Percentiles rank a stretch among this genome's conserved stretches.
phyloP scores from a whole-genome alignment of 2,329 filamentous ascomycete species.

The Ceratocystis cubensis region DNA sequence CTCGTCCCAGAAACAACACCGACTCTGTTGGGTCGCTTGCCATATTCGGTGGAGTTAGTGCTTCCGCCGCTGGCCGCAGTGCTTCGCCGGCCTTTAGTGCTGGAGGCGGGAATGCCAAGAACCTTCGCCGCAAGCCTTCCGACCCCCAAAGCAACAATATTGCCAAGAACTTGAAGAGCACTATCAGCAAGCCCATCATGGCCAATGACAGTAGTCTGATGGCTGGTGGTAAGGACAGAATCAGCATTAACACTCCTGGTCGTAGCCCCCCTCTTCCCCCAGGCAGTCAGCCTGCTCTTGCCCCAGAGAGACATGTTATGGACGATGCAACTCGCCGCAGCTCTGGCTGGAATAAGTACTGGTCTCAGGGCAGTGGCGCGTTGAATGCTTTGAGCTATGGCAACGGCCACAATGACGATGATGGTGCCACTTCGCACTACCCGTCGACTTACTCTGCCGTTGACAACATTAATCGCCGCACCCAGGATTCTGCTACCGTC shows the following conservation, averaged over 20 bases:
- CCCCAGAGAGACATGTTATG: constrained; percentile 23
- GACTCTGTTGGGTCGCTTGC: constrained; percentile 16
- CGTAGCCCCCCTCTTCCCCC: constrained; percentile 18
- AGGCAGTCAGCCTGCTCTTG: constrained; percentile 11
- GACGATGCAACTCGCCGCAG: constrained; percentile 41
- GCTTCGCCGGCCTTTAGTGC: not conserved
- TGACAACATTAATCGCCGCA: constrained; percentile 36
- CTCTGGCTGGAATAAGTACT: constrained; percentile 67
- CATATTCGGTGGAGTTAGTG: constrained; percentile 15
- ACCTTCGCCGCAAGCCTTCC: constrained; percentile 38
- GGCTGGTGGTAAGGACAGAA: constrained; percentile 7
- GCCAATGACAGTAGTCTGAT: constrained; percentile 26
- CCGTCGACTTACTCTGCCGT: constrained; percentile 44
- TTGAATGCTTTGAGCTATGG: constrained; percentile 53
- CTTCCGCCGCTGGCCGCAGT: constrained; percentile 6
- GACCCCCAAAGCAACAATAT: constrained; percentile 38
- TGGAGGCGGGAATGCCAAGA: constrained; percentile 21
- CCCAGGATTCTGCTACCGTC: constrained; percentile 55
- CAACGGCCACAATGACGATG: constrained; percentile 38
- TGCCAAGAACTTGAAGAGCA: constrained; percentile 50
- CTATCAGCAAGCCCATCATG: constrained; percentile 49
- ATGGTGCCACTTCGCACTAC: constrained; percentile 33
- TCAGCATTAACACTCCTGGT: constrained; percentile 19
- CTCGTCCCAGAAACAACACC: constrained; percentile 26
- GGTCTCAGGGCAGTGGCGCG: constrained; percentile 56